Evolutionary conservation across 805 yeast genomes (phyloP), one percentile per base, ranked within the genome.

Genomic region (Candida saitoana): DNA sequence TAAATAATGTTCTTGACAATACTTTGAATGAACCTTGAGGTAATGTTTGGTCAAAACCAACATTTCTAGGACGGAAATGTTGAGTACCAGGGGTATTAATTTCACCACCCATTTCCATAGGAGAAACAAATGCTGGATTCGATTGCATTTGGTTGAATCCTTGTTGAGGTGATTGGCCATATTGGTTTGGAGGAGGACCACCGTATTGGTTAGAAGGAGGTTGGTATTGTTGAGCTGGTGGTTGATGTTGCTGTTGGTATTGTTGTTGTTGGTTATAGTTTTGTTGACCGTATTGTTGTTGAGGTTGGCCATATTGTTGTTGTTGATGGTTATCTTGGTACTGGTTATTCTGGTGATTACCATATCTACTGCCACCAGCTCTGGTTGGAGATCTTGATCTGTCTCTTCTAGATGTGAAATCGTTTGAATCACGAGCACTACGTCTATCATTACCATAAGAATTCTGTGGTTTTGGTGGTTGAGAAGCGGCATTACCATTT

Each of bases 11-110:
- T 66, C 99, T 81, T 40, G 95, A 84, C 52, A 77, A 76, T 2
- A 91, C 96, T 57, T 84, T 85, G 52, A 91, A 76, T 33, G 84
- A 74, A 34, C 89, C 95, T 36, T 80, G 79, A 2, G 95, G 93
- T 43, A 89, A 65, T 9, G 77, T 64, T 31, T 76, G 74, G 62
- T 90, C 97, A 56, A 73, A 74, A 8, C 82, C 75, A 34, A 88
- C 82, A 43, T 77, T 79, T 54, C 80, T 80, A n/a, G 83, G 82
- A 63, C 95, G 79, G 62, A 68, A 85, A 62, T 86, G 89, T 2
- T 85, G 81, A 39, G 81, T 82, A 2, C 86, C 82, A 31, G 86
- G 87, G 4, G 73, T 63, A 57, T 86, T 86, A 51, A 68, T 65
- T 62, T 86, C 93, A 41, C 81, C 79, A 40, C 69, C 71, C 66